Evolutionary conservation across 495 filamentous ascomycete species (phyloP).

Genomic region (Penicillium salamii): DNA sequence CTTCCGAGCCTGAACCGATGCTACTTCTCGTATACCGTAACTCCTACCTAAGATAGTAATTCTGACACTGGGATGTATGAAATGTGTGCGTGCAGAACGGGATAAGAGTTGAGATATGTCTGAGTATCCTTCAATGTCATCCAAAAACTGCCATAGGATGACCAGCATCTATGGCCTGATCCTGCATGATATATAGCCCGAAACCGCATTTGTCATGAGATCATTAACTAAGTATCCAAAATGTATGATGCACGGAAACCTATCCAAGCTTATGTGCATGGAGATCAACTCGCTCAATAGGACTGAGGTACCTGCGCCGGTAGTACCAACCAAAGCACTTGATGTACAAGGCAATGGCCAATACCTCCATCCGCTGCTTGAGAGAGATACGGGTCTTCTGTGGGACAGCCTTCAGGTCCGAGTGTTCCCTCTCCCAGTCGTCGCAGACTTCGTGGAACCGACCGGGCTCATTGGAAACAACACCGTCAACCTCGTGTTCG

Average conservation of each 20-base stretch:
- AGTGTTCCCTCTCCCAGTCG: slow-evolving; percentile 18
- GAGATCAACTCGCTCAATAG: slow-evolving; percentile 14
- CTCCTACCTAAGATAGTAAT: no score
- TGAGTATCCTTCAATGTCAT: no score
- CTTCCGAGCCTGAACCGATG: background rate
- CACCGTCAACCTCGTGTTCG: slow-evolving; percentile 48
- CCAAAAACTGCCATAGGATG: no score
- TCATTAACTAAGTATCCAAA: no score
- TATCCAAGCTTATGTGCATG: slow-evolving; percentile 14
- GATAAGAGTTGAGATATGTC: no score
- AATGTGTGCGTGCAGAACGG: no score
- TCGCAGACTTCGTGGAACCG: slow-evolving; percentile 11
- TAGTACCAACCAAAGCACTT: slow-evolving; percentile 28
- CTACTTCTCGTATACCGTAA: no score
- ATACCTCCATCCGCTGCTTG: slow-evolving; percentile 12
- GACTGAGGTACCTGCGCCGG: slow-evolving; percentile 11
- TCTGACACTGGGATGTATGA: no score
- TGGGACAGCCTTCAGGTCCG: background rate
- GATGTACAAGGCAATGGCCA: slow-evolving; percentile 10
- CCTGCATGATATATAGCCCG: background rate
- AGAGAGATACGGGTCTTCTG: slow-evolving; percentile 13
- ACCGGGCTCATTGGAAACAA: slow-evolving; percentile 57
- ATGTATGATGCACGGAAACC: background rate
- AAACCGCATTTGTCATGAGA: slow-evolving; percentile 6
- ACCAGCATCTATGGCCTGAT: no score